Conservation (phyloP, 2,329 filamentous ascomycete species). For the Neopestalotiopsis clavispora region DNA sequence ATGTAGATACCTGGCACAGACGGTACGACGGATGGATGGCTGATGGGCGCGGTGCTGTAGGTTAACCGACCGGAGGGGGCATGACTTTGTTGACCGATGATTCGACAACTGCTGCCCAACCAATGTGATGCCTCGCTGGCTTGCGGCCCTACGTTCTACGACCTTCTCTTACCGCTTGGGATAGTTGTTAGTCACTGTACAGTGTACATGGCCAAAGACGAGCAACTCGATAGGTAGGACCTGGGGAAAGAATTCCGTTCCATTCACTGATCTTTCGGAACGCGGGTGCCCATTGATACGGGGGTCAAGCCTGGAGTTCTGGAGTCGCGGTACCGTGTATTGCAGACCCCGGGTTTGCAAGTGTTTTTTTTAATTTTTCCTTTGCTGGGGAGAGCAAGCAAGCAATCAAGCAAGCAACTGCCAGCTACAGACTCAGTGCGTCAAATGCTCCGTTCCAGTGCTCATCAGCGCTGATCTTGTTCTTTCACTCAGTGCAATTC, state of each 20-base stretch:
- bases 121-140: conserved; percentile 2
- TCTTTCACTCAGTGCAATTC: no score
- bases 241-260: conserved; percentile 22
- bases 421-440: background rate
- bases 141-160: conserved; percentile 18
- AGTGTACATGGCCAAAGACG: background rate
- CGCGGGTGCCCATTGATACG: background rate
- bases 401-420: no score
- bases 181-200: background rate
- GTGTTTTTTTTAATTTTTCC: background rate
- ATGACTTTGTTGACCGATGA: conserved; percentile 2
- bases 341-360: background rate
- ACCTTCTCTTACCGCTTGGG: no score
- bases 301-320: background rate
- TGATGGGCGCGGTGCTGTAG: background rate
- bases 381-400: no score
- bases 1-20: background rate
- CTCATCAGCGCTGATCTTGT: conserved; percentile 5
- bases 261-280: background rate
- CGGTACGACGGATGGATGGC: background rate
- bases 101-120: conserved; percentile 23
- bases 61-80: background rate
- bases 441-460: background rate
- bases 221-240: conserved; percentile 19
- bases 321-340: background rate